Evolutionary conservation across 345 rosid species (phyloP).

Genomic region (Lagerstroemia speciosa): DNA sequence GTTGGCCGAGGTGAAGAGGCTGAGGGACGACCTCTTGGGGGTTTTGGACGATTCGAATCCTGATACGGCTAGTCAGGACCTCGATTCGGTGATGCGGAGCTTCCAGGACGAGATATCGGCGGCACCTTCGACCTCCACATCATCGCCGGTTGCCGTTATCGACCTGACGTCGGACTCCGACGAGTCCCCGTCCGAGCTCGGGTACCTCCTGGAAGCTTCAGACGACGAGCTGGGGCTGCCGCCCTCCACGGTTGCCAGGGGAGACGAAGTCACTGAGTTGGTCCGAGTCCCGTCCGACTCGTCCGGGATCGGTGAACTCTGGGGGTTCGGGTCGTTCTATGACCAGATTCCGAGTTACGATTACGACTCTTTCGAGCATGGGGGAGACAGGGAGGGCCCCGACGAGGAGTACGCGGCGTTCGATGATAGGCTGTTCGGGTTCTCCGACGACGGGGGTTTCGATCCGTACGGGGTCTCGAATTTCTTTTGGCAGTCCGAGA

Average conservation of each 20-base stretch:
- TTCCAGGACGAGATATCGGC: slow-evolving; percentile 35
- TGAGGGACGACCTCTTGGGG: slow-evolving; percentile 32
- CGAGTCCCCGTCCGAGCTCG: slow-evolving; percentile 30
- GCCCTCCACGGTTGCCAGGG: slow-evolving; percentile 15
- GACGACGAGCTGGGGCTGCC: slow-evolving; percentile 44
- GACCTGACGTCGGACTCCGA: slow-evolving; percentile 33
- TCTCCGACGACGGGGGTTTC: slow-evolving; percentile 24
- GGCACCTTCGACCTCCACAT: neutral
- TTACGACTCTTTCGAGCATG: slow-evolving; percentile 27
- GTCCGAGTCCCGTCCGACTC: slow-evolving; percentile 24
- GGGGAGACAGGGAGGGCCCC: too few species aligned
- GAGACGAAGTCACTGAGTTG: slow-evolving; percentile 17
- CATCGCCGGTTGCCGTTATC: slow-evolving; percentile 5
- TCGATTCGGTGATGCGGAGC: slow-evolving; percentile 40
- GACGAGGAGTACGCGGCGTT: slow-evolving; percentile 14
- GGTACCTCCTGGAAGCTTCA: slow-evolving; percentile 39
- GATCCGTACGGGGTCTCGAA: slow-evolving; percentile 20
- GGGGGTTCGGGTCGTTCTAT: slow-evolving; percentile 28
- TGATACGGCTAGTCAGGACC: slow-evolving; percentile 19
- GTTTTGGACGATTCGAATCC: slow-evolving; percentile 23
- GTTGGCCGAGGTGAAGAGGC: slow-evolving; percentile 31
- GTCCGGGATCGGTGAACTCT: slow-evolving; percentile 18
- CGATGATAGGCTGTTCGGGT: slow-evolving; percentile 32
- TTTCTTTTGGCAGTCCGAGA: too few species aligned
- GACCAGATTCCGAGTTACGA: slow-evolving; percentile 26